phyloP scores from a whole-genome alignment of 2,329 filamentous ascomycete genomes.

The Alternaria panax region DNA sequence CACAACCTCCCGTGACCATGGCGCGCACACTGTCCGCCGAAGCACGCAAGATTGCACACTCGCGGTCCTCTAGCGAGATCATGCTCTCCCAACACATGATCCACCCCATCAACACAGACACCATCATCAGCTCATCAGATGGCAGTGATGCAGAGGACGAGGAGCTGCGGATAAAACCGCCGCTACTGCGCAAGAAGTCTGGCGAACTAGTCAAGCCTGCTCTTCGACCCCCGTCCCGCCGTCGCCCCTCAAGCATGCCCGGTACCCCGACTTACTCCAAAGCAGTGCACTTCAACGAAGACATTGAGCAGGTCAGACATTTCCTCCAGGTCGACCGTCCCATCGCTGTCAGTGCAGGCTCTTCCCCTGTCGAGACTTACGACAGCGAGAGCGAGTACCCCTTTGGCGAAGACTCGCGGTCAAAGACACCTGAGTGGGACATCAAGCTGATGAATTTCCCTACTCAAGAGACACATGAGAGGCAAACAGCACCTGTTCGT shows the following conservation, averaged over 20 bases:
- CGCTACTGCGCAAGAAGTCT: conserved; percentile 97
- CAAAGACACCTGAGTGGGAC: conserved; percentile 77
- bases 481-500: conserved; percentile 72
- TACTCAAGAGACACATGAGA: conserved; percentile 63
- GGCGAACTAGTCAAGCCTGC: conserved; percentile 95
- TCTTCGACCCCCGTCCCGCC: conserved; percentile 77
- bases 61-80: conserved; percentile 66
- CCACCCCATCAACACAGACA: conserved; percentile 55
- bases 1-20: conserved; percentile 27
- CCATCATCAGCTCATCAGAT: conserved; percentile 53
- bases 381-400: conserved; percentile 91
- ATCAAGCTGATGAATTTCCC: conserved; percentile 87
- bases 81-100: conserved; percentile 56
- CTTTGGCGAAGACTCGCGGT: conserved; percentile 65
- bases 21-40: conserved; percentile 57
- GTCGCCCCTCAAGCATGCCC: conserved; percentile 93
- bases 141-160: conserved; percentile 65
- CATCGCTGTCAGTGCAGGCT: conserved; percentile 92
- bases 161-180: conserved; percentile 73
- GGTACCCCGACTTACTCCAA: conserved; percentile 96
- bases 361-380: conserved; percentile 87
- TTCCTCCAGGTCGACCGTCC: conserved; percentile 94
- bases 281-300: conserved; percentile 97
- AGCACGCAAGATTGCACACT: conserved; percentile 68
- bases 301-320: conserved; percentile 94